phyloP scores from a whole-genome alignment of 2,329 filamentous ascomycete genomes.

The Pezicula radicicola region DNA sequence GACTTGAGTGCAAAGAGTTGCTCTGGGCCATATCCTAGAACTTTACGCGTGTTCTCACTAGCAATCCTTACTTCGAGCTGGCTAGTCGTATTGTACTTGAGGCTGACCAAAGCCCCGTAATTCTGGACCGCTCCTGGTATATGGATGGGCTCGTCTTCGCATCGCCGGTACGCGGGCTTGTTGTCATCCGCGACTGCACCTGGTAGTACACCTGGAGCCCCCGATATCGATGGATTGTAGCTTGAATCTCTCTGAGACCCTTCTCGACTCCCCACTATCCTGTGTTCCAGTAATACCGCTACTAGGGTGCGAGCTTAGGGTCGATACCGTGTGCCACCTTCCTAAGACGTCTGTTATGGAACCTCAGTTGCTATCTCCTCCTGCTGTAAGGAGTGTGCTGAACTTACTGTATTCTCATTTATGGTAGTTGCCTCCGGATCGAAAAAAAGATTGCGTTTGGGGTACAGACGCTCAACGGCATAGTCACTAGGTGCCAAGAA shows the following conservation, averaged over 20 bases:
- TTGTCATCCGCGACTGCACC: slow-evolving; percentile 6
- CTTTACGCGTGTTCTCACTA: slow-evolving; percentile 17
- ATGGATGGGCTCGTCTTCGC: slow-evolving; percentile 24
- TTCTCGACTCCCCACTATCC: neutral
- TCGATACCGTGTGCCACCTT: neutral
- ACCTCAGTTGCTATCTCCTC: neutral
- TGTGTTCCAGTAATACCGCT: neutral
- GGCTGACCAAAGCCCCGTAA: slow-evolving; percentile 17
- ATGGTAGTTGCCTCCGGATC: neutral
- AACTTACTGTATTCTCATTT: neutral
- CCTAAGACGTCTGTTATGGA: neutral
- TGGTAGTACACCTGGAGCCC: slow-evolving; percentile 13
- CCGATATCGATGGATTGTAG: slow-evolving; percentile 13
- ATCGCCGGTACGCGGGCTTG: slow-evolving; percentile 11
- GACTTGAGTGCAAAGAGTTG: slow-evolving; percentile 12
- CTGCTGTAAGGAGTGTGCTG: no score
- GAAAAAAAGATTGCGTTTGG: neutral
- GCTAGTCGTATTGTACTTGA: slow-evolving; percentile 10
- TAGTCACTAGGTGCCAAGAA: neutral
- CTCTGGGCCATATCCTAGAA: slow-evolving; percentile 19
- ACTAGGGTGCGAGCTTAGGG: neutral
- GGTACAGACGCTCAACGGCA: neutral
- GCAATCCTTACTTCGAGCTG: slow-evolving; percentile 20
- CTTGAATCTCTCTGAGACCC: slow-evolving; percentile 12
- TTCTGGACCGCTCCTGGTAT: slow-evolving; percentile 21